phyloP scores from a whole-genome alignment of 169 alveolate genomes.

The Perkinsus chesapeaki region DNA sequence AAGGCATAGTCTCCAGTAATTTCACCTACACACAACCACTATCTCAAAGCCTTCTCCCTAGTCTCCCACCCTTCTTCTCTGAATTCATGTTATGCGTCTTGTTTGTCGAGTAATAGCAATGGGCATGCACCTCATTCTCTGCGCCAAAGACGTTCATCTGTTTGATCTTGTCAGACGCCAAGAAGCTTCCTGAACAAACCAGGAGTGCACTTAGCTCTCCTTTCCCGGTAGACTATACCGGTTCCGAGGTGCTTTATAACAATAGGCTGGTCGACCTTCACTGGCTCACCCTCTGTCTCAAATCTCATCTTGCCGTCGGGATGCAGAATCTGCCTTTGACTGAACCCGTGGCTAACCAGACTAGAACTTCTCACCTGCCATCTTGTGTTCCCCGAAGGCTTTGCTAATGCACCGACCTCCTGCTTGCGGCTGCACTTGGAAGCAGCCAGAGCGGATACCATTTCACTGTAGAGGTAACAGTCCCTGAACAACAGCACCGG shows the following conservation, averaged over 20 bases:
- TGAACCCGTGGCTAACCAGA: not conserved
- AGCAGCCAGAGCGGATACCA: conserved; percentile 1
- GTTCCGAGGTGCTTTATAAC: conserved; percentile 49
- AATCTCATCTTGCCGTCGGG: conserved; percentile 28
- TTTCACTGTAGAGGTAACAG: conserved; percentile 1
- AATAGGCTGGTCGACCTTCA: conserved; percentile 43
- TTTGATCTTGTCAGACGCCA: conserved; percentile 9
- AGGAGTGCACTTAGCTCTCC: not conserved
- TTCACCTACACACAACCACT: not conserved
- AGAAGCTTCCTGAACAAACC: not conserved
- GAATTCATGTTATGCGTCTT: conserved; percentile 9
- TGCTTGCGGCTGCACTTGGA: conserved; percentile 4
- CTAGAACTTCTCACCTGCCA: not conserved
- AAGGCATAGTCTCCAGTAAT: conserved; percentile 8
- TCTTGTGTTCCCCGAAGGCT: not conserved
- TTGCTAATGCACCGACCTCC: not conserved
- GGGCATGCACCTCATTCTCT: conserved; percentile 5
- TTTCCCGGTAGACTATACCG: not conserved
- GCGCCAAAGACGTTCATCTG: conserved; percentile 5
- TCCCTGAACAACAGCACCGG: not conserved
- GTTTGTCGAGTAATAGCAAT: conserved; percentile 7
- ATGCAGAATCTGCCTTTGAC: not conserved
- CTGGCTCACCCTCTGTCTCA: conserved; percentile 49
- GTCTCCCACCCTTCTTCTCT: not conserved
- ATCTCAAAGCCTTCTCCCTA: not conserved